Evolutionary conservation across 331 rosid species (phyloP), one percentile per base, ranked within the genome.

Genomic region (Quercus phellos): DNA sequence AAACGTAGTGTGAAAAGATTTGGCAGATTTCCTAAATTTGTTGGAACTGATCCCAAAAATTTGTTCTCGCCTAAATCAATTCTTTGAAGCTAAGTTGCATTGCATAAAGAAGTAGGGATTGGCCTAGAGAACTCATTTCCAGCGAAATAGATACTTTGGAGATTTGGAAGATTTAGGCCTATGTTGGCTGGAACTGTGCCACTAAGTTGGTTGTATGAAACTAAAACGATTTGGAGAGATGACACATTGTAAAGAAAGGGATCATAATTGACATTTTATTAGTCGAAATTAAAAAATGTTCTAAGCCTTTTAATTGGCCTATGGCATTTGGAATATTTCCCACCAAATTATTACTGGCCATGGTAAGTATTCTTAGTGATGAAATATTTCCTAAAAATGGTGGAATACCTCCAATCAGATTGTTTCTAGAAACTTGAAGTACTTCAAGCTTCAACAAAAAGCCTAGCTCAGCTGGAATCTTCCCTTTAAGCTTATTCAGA

Each of bases 1-100:
- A 86, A n/a, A 3, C 16, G n/a, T 1, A 88, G 78, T 0, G 14
- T 46, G 7, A 14, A 1, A 1, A 88, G 71, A 35, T 78, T 1
- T 26, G 55, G 51, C 5, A 84, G 61, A 34, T 16, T 54, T 75
- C 87, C 89, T 5, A 81, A 42, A 73, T 3, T 18, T 1, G 32
- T 32, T 22, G 88, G 92, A 88, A 84, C 81, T 55, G 66, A 59
- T 10, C 89, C 87, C 0, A 78, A 68, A 55, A 86, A 78, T 29
- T 81, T 71, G 73, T 86, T 85, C 6, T 5, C 0, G 0, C 24
- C 6, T 0, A 85, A 3, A 53, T 66, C 68, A 81, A 85, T 75
- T 0, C 9, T 0, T 54, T 29, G 0, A 78, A 83, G 79, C 21
- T 16, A 5, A 26, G 84, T 79, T 53, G 87, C 84, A 73, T 86